These are phyloP conservation scores for Raphidocelis subcapitata DNA, from an alignment of 139 green algal species.

Conservation along the genomic window DNA sequence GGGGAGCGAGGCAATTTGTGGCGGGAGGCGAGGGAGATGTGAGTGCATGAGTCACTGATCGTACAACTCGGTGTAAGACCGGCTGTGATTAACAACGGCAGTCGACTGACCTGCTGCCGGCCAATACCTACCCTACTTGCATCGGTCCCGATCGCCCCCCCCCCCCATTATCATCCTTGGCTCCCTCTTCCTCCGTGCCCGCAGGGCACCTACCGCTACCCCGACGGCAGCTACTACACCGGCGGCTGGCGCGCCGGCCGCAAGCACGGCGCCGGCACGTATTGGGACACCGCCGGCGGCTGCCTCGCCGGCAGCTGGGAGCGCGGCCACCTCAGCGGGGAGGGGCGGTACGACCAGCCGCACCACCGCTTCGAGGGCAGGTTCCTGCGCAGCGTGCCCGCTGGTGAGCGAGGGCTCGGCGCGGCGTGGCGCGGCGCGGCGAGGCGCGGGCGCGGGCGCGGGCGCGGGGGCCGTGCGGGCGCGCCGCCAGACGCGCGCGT, in stretches of 20 bases:
- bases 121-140: no score
- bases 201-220: slow-evolving; percentile 63
- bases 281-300: slow-evolving; percentile 45
- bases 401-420: slow-evolving; percentile 31
- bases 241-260: slow-evolving; percentile 56
- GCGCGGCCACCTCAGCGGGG: slow-evolving; percentile 51
- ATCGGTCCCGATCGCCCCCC: no score
- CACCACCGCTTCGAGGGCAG: slow-evolving; percentile 47
- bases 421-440: no score
- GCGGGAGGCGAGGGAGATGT: background rate
- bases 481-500: no score
- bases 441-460: no score
- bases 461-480: no score
- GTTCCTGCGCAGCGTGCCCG: slow-evolving; percentile 58
- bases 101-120: no score
- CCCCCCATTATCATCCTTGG: no score
- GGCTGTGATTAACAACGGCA: background rate
- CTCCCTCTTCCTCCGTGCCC: background rate
- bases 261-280: slow-evolving; percentile 60
- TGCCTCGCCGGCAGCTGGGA: slow-evolving; percentile 65
- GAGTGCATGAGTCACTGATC: background rate
- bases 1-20: background rate
- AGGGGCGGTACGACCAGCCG: slow-evolving; percentile 58
- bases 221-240: slow-evolving; percentile 65
- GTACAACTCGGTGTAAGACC: background rate